Evolutionary conservation across 306 rosid genomes (phyloP).

Genomic region (Citrullus mucosospermus): DNA sequence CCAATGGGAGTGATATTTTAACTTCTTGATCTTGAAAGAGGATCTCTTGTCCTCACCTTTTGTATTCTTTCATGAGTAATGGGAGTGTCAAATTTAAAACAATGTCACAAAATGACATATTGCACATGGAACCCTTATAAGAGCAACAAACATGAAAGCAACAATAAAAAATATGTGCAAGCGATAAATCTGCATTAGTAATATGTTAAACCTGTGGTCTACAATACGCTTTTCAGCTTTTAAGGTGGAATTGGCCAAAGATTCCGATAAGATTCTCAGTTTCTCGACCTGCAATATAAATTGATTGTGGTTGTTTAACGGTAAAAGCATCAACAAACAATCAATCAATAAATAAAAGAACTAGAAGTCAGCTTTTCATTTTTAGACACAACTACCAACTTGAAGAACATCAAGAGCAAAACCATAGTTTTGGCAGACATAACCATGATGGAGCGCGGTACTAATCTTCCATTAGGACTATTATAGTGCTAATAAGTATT

Average conservation of each 20-base stretch:
- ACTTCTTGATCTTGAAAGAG: neutral
- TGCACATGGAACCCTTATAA: neutral
- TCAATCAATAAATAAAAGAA: neutral
- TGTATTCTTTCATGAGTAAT: neutral
- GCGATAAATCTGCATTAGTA: neutral
- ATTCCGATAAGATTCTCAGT: slow-evolving; percentile 68
- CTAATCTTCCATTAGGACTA: neutral
- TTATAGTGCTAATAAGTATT: neutral
- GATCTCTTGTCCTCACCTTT: neutral
- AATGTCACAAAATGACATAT: neutral
- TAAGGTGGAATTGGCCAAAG: slow-evolving; percentile 69
- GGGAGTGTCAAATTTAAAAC: neutral
- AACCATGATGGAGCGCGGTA: neutral
- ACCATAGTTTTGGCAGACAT: neutral
- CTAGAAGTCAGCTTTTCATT: neutral
- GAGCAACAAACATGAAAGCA: neutral
- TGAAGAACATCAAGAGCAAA: neutral
- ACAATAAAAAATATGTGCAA: neutral
- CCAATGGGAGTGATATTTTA: neutral
- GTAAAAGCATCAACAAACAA: slow-evolving; percentile 8
- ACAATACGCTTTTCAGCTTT: slow-evolving; percentile 69
- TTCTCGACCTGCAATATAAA: slow-evolving; percentile 58
- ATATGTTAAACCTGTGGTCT: slow-evolving; percentile 60
- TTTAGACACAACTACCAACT: neutral
- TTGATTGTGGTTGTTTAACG: neutral